Evolutionary conservation across 495 filamentous ascomycete genomes (phyloP).

Genomic region (Xylaria palmicola): DNA sequence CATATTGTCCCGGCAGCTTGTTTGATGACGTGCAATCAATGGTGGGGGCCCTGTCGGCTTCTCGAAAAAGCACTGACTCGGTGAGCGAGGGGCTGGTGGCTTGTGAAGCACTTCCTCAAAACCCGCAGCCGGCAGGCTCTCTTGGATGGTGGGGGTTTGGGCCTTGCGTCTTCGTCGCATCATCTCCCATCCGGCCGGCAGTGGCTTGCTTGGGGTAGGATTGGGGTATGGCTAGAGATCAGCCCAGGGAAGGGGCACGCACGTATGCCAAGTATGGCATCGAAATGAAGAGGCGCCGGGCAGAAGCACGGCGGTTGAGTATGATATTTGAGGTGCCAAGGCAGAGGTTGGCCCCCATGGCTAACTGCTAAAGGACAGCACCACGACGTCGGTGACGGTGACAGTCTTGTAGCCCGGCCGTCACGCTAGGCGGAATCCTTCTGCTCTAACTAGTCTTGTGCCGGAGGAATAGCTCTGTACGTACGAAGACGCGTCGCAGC

Average conservation of each 20-base stretch:
- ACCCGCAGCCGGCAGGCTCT: conserved; percentile 3
- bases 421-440: background rate
- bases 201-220: background rate
- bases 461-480: conserved; percentile 1
- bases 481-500: too few species aligned
- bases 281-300: background rate
- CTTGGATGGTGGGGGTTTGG: background rate
- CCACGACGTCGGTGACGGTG: background rate
- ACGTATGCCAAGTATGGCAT: background rate
- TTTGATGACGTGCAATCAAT: conserved; percentile 5
- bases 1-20: background rate
- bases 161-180: background rate
- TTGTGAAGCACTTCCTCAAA: background rate
- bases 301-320: background rate
- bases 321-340: background rate
- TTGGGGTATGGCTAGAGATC: background rate
- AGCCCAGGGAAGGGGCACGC: background rate
- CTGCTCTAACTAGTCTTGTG: background rate
- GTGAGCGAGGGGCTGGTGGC: conserved; percentile 9
- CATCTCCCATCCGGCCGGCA: conserved; percentile 11
- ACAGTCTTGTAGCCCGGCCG: background rate
- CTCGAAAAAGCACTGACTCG: conserved; percentile 3
- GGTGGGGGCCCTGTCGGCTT: background rate
- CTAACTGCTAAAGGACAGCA: background rate
- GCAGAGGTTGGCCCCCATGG: background rate